phyloP scores from a whole-genome alignment of 768 basidiomycete species.

The Lenzites betulinus region DNA sequence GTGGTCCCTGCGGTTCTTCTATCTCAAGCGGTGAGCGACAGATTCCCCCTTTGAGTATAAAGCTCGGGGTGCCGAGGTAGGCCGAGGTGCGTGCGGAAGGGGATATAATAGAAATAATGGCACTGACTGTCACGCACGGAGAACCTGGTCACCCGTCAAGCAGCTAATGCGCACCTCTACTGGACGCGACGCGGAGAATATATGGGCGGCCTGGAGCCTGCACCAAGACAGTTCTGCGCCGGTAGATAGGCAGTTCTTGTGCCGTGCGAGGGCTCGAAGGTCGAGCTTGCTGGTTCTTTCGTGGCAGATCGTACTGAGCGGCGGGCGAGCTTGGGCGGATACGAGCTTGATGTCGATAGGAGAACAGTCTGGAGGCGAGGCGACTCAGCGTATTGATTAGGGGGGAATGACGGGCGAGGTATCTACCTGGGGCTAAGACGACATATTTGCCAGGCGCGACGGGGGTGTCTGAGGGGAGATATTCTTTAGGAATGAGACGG shows the following conservation, averaged over 20 bases:
- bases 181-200: neutral
- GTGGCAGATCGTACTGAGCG: neutral
- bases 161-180: constrained; percentile 1
- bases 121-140: neutral
- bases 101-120: no score
- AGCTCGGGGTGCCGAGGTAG: constrained; percentile 1
- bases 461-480: constrained; percentile 1
- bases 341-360: constrained; percentile 9
- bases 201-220: neutral
- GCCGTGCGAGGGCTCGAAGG: neutral
- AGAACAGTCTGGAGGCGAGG: neutral
- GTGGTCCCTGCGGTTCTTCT: no score
- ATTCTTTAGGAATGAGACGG: constrained; percentile 1
- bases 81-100: neutral
- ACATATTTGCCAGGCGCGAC: constrained; percentile 14
- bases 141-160: neutral
- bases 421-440: constrained; percentile 9
- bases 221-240: constrained; percentile 4
- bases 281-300: neutral
- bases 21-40: no score
- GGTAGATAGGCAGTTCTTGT: constrained; percentile 1
- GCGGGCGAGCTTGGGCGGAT: constrained; percentile 4
- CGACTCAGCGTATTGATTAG: neutral
- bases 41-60: no score
- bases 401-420: neutral